Conservation (phyloP, 2,329 filamentous ascomycete species). For the Fusarium brevicatenulatum region DNA sequence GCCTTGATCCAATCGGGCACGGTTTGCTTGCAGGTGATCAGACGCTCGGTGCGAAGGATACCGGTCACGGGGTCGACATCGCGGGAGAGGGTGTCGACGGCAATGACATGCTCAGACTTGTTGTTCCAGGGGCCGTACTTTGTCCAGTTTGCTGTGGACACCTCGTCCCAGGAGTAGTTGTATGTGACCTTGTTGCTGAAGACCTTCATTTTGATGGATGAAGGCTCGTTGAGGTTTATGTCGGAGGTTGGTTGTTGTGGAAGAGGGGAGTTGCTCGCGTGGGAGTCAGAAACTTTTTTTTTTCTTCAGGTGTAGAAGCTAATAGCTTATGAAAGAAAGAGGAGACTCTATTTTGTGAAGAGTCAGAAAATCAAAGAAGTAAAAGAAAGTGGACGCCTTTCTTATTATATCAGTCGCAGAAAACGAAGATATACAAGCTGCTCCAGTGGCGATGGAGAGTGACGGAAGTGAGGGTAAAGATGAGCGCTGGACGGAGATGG, state of each 20-base stretch:
- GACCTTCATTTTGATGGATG: conserved; percentile 79
- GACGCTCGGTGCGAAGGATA: conserved; percentile 69
- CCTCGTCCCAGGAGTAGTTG: conserved; percentile 98
- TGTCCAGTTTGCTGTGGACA: conserved; percentile 96
- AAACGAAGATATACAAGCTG: conserved; percentile 27
- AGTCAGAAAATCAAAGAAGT: conserved; percentile 4
- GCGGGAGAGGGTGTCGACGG: conserved; percentile 90
- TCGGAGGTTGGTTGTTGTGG: conserved; percentile 9
- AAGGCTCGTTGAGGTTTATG: background rate
- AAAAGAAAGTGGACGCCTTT: conserved; percentile 7
- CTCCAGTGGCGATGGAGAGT: conserved; percentile 32
- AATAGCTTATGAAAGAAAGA: conserved; percentile 4
- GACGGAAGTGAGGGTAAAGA: conserved; percentile 30
- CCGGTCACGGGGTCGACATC: conserved; percentile 65
- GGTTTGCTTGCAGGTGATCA: conserved; percentile 70
- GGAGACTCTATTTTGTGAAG: background rate
- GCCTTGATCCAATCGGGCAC: conserved; percentile 83
- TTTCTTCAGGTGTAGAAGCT: conserved; percentile 3
- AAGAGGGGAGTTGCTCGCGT: conserved; percentile 18
- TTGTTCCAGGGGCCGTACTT: conserved; percentile 99
- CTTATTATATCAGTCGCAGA: conserved; percentile 29
- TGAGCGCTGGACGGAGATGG: conserved; percentile 11
- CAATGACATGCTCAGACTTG: conserved; percentile 95
- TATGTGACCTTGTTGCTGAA: conserved; percentile 91
- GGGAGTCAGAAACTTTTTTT: conserved; percentile 38